Conservation (phyloP, 495 filamentous ascomycete genomes). For the Penicillium riverlandense region DNA sequence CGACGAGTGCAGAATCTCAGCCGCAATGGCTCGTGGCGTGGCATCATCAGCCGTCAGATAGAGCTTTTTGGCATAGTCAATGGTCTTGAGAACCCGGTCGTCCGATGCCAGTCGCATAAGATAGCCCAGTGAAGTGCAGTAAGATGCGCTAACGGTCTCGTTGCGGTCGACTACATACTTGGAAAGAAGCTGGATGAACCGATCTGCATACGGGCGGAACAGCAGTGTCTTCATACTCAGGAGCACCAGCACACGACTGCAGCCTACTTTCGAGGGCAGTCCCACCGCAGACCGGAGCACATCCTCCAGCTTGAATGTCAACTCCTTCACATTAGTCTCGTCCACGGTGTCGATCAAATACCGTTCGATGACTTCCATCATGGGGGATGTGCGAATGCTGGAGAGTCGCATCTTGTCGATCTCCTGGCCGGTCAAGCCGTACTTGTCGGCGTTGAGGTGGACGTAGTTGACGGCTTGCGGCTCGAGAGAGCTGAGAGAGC, state of each 20-base stretch:
- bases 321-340: conserved; percentile 59
- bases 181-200: conserved; percentile 67
- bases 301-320: conserved; percentile 64
- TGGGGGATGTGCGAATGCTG: conserved; percentile 76
- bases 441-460: conserved; percentile 81
- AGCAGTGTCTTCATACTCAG: conserved; percentile 68
- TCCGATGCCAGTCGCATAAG: conserved; percentile 67
- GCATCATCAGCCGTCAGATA: conserved; percentile 80
- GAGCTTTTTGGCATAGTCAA: conserved; percentile 56
- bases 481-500: conserved; percentile 78
- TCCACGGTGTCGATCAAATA: conserved; percentile 79
- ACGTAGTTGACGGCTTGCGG: conserved; percentile 83
- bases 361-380: conserved; percentile 89
- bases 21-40: conserved; percentile 61
- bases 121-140: conserved; percentile 82
- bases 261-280: conserved; percentile 88
- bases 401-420: conserved; percentile 79
- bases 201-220: conserved; percentile 69
- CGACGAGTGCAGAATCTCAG: conserved; percentile 69
- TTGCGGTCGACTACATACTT: conserved; percentile 83
- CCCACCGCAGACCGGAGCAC: conserved; percentile 81
- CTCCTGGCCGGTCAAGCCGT: conserved; percentile 69
- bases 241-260: conserved; percentile 77
- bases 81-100: conserved; percentile 59
- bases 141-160: conserved; percentile 79